Base-by-base conservation (phyloP, 2,329 filamentous ascomycete genomes). In the Endocalyx cinctus region DNA sequence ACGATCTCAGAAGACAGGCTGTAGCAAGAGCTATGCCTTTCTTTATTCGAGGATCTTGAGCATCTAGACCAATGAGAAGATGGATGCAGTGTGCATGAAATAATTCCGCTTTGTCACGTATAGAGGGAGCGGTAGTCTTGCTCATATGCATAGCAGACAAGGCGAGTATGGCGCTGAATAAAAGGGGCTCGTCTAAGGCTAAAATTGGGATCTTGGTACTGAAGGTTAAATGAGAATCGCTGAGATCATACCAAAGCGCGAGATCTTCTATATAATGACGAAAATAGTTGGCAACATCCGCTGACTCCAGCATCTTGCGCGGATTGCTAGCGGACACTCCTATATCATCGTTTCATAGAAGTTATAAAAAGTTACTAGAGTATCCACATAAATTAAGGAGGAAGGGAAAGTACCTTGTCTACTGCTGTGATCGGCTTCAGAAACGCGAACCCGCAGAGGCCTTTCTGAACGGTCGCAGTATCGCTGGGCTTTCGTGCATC, bases 221-320 rank as follows among this genome's bases (percentile, higher is more conserved):
- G 20, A 71, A 71, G 4, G 50, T 42, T 1, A 45, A 50, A 3
- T 43, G 32, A 1, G 49, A 35, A 35, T 71, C 67, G 28, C 63
- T 66, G 6, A 72, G 55, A 31, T 72, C 66, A 42, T 70, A 71
- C 67, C 67, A 71, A 3, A 51, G 46, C 2, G 67, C 64, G 13
- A 70, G 47, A 23, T 48, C 35, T 1, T 42, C 37, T 7, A 60
- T 57, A 41, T 70, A 70, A 34, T 60, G 55, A 26, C 58, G 51
- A 27, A 68, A 68, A 11, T 64, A 47, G 6, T 38, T 45, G 3
- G 61, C 52, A 10, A 63, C 47, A 3, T 50, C 47, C n/a, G 45
- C 50, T 4, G 54, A 42, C 20, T 54, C 30, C 0, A 66, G 47
- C 6, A 54, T 55, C 15, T 33, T 37, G 10, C 48, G 43, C 17